Base-by-base conservation (phyloP, 192 early-diverging fungal species). In the Coemansia sp. region DNA sequence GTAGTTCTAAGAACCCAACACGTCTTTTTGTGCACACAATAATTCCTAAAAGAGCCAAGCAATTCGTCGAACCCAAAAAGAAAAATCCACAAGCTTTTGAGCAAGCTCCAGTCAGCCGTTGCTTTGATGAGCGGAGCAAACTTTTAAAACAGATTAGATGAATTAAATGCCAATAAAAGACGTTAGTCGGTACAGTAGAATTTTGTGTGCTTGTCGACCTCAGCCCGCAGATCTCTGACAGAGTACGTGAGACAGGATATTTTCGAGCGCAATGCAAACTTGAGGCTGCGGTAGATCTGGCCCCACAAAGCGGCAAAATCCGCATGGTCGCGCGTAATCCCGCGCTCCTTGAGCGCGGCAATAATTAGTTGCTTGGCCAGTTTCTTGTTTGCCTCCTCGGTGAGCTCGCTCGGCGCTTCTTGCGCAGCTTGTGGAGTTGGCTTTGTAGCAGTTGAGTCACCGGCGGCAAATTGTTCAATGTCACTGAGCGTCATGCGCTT, bases 241-340 rank as follows among this genome's bases (percentile, higher is more conserved):
- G 71, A 52, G 26, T 48, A 68, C 4, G 21, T 24, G 20, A 23
- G 63, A 11, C 54, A 56, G 11, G 63, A 40, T 24, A 63, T 55
- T 31, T 46, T 61, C 38, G 61, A 59, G 15, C 78, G 72, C 63
- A 81, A 61, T 3, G 78, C 65, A 58, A 81, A 81, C 61, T 74
- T 74, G n/a, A 74, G 64, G 56, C 78, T 81, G 36, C 69, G 64
- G 49, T 81, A 81, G 40, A 81, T 81, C 60, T 74, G 78, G 54
- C 78, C 61, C 78, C 78, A 81, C 42, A 81, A 52, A 1, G 78
- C 72, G 8, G 68, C 72, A 68, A 81, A 81, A 36, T 81, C 78
- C 18, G 26, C 40, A 46, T 81, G 72, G 61, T 60, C 62, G 17
- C 78, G 64, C 1, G 57, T 57, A 18, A 81, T 58, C 36, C 72